These are phyloP conservation scores for Albatrellus ellisii DNA, from an alignment of 768 basidiomycete genomes.

Conservation along the genomic window DNA sequence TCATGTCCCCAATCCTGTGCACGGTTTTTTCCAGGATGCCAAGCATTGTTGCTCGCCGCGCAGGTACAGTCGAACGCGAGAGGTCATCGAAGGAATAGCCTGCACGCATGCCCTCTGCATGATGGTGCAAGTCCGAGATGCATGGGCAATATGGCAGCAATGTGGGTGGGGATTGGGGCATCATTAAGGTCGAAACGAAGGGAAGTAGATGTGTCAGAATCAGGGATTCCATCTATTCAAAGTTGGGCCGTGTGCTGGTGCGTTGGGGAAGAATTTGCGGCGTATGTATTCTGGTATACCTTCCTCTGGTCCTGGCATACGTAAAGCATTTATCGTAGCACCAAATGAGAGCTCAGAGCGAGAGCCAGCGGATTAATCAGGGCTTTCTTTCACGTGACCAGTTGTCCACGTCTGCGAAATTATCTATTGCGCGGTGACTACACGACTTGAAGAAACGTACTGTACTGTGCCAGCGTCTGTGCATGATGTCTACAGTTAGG, in stretches of 20 bases:
- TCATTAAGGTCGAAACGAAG: slow-evolving; percentile 64
- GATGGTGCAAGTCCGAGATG: slow-evolving; percentile 87
- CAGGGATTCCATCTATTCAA: slow-evolving; percentile 62
- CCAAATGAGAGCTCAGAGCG: not conserved
- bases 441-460: too few relatives aligned
- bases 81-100: slow-evolving; percentile 87
- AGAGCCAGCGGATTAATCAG: not conserved
- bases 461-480: too few relatives aligned
- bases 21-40: slow-evolving; percentile 52
- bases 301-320: slow-evolving; percentile 33
- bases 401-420: too few relatives aligned
- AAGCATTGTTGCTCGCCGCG: slow-evolving; percentile 76
- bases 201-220: slow-evolving; percentile 19
- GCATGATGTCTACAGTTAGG: too few relatives aligned
- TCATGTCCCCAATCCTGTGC: slow-evolving; percentile 19
- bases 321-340: not conserved
- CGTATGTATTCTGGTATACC: slow-evolving; percentile 80
- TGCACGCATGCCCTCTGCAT: slow-evolving; percentile 65
- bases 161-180: slow-evolving; percentile 40
- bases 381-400: too few relatives aligned
- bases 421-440: too few relatives aligned
- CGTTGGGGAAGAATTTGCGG: slow-evolving; percentile 67
- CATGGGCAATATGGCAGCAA: slow-evolving; percentile 53
- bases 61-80: slow-evolving; percentile 67
- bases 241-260: slow-evolving; percentile 48